Evolutionary conservation across 495 filamentous ascomycete genomes (phyloP), one percentile per base, ranked within the genome.

Genomic region (Podospora australis): DNA sequence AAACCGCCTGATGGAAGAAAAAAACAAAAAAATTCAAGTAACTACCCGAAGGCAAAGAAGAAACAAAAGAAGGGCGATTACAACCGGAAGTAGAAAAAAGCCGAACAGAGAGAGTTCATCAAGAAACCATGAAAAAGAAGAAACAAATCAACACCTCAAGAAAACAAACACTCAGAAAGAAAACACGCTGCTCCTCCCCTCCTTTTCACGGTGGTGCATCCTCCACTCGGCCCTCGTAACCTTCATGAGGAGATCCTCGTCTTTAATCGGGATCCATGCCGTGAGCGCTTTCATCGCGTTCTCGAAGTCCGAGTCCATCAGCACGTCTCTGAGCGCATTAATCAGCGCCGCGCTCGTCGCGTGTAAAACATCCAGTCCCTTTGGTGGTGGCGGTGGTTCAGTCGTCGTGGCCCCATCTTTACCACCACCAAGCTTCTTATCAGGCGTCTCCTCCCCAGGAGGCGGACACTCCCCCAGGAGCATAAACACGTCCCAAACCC

Each of bases 401-500:
- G 56, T 54, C 20, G 46, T n/a, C 35, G 45, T 32, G 14, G 16
- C 22, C 16, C n/a, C 40, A 23, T 14, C 14, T n/a, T 13, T 23
- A n/a, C 22, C 22, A 14, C 22, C 36, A 17, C 39, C 36, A 20
- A 16, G 26, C 39, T 38, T 16, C 25, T 52, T 16, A 2, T 24
- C 8, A 4, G 32, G 2, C 6, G 26, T 34, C 13, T 22, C 21
- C 25, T 38, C 13, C 24, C 23, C 19, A 0, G 20, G 57, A 6
- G 54, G 61, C 2, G 59, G 49, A 20, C 74, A 71, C 55, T 95
- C 90, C 36, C 92, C 92, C 20, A 99, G 82, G 2, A 99, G 82
- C 87, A 99, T 90, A 68, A 99, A 97, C 1, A 95, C 88, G 58
- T 99, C 92, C 92, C 92, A 99, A 4, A 99, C 87, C 39, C 92